These are phyloP conservation scores for Leptographium wingfieldii DNA, from an alignment of 2,329 filamentous ascomycete genomes.

Conservation along the genomic window DNA sequence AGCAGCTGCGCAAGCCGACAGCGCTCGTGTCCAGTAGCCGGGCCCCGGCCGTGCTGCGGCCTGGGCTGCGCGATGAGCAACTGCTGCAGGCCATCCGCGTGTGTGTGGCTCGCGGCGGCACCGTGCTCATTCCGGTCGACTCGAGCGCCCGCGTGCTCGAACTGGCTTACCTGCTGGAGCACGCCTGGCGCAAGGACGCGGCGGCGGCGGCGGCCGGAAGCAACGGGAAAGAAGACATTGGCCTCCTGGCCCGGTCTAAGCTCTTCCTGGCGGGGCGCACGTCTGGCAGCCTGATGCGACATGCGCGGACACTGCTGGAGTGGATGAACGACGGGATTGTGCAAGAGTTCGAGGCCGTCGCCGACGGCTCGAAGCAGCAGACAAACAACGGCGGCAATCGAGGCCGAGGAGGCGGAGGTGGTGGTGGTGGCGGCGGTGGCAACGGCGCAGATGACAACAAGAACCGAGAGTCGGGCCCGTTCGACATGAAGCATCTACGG, in stretches of 20 bases:
- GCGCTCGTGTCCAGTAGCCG: constrained; percentile 86
- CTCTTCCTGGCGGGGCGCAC: constrained; percentile 80
- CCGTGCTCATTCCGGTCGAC: constrained; percentile 85
- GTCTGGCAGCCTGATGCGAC: constrained; percentile 76
- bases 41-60: constrained; percentile 53
- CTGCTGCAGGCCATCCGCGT: constrained; percentile 71
- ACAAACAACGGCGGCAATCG: constrained; percentile 31
- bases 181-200: constrained; percentile 67
- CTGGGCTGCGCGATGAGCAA: constrained; percentile 76
- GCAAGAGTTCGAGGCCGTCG: constrained; percentile 72
- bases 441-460: constrained; percentile 33
- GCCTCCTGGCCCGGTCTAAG: constrained; percentile 38
- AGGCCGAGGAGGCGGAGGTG: constrained; percentile 30
- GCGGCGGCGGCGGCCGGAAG: constrained; percentile 18
- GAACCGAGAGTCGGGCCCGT: constrained; percentile 53
- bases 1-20: constrained; percentile 84
- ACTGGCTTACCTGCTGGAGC: constrained; percentile 81
- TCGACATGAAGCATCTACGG: constrained; percentile 79
- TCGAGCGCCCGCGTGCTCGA: constrained; percentile 92
- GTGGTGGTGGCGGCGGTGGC: constrained; percentile 34
- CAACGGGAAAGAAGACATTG: constrained; percentile 23
- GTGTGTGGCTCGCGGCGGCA: constrained; percentile 71
- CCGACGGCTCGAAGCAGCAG: constrained; percentile 32
- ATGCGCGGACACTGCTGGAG: constrained; percentile 90
- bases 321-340: constrained; percentile 98